Evolutionary conservation across 306 rosid species (phyloP), one percentile per base, ranked within the genome.

Genomic region (Cucurbita pepo): DNA sequence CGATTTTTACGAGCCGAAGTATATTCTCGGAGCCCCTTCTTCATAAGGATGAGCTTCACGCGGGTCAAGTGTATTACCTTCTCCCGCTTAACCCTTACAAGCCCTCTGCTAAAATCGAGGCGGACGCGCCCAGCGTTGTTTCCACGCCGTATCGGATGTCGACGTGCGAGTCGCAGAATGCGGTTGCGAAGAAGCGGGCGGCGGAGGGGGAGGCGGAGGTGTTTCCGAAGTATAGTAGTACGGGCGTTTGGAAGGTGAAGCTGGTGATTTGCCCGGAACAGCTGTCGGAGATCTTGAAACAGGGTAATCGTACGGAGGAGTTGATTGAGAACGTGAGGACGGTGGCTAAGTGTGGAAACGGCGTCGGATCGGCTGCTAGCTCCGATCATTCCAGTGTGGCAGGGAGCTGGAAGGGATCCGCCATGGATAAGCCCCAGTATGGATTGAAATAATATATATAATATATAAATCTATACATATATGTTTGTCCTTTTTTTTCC

Each of bases 211-310:
- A 86, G 4, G 83, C 83, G 1, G 92, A 86, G 44, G 87, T 84
- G 56, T 22, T 88, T 58, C 88, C 96, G 6, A 83, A 87, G 86
- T 89, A 83, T 61, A 84, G 85, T 34, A 80, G 72, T 10, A 45
- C 77, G 0, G 97, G 93, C 3, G 91, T 89, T 16, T 91, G 97
- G 97, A 91, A 91, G 81, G 97, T 89, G 72, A 91, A 87, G 80
- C 62, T 91, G 73, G 96, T 89, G 3, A 89, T 91, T 13, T 86
- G 86, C 77, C 91, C 96, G 0, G 85, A 87, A 69, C 88, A 89
- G 83, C 70, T 91, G 52, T 86, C 96, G 16, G 89, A 89, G 71
- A 91, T 91, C 30, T 79, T 91, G 86, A 86, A 93, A 2, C 91
- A 89, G 48, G 86, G 86, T 1, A 66, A 86, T 10, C 75, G 87